Conservation (phyloP, 2,329 filamentous ascomycete species). For the Pseudogymnoascus sp. region DNA sequence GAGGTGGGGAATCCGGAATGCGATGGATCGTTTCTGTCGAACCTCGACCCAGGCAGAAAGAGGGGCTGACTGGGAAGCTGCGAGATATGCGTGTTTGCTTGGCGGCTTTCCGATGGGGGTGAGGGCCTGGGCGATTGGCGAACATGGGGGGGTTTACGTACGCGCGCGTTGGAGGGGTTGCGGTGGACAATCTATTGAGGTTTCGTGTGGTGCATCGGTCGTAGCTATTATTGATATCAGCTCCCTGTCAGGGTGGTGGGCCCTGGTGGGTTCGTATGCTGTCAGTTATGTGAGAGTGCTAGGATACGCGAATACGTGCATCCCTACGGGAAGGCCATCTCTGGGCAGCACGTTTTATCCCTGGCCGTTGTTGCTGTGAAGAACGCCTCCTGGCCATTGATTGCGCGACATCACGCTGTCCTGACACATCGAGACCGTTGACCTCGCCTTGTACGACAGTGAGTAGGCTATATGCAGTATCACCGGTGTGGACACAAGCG, state of each 20-base stretch:
- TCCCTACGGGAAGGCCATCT: neutral
- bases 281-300: neutral
- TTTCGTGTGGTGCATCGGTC: conserved; percentile 4
- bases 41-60: neutral
- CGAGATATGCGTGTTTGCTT: neutral
- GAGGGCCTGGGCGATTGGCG: neutral
- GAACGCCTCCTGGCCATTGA: neutral
- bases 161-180: neutral
- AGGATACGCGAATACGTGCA: neutral
- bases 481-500: neutral
- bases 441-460: neutral
- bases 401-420: neutral
- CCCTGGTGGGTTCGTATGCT: neutral
- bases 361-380: neutral
- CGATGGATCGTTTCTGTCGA: neutral
- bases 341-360: conserved; percentile 7
- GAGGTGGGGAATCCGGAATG: conserved; percentile 1
- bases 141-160: neutral
- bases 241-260: neutral
- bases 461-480: neutral
- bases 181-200: neutral
- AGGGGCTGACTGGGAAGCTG: neutral
- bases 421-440: neutral
- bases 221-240: conserved; percentile 9
- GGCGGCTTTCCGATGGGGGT: neutral